These are phyloP conservation scores for Pyrenula massariospora DNA, from an alignment of 495 filamentous ascomycete genomes.

Conservation along the genomic window DNA sequence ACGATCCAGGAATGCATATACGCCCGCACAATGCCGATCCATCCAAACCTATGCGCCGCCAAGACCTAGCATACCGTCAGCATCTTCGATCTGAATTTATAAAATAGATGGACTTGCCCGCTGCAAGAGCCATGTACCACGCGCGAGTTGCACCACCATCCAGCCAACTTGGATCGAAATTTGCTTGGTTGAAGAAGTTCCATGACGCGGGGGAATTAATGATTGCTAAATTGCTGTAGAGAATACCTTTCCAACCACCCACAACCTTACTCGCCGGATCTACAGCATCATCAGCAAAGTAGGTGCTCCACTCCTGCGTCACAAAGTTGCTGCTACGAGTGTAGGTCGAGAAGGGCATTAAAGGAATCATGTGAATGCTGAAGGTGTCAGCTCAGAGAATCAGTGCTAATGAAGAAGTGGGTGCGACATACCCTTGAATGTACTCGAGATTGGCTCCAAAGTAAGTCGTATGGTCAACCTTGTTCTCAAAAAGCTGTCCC, in stretches of 20 bases:
- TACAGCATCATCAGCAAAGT: slow-evolving; percentile 42
- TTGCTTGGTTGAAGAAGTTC: slow-evolving; percentile 54
- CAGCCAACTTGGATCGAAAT: slow-evolving; percentile 61
- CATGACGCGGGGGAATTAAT: slow-evolving; percentile 60
- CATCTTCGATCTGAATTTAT: too few species aligned
- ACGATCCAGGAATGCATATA: too few species aligned
- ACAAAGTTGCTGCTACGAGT: slow-evolving; percentile 63
- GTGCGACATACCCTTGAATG: slow-evolving; percentile 63
- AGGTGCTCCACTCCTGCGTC: slow-evolving; percentile 71
- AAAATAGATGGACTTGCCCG: too few species aligned
- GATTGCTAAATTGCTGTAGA: slow-evolving; percentile 73
- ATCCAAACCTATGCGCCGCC: too few species aligned
- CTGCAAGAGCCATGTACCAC: slow-evolving; percentile 81
- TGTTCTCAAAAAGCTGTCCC: slow-evolving; percentile 81
- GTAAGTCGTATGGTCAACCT: slow-evolving; percentile 89
- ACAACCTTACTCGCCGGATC: slow-evolving; percentile 43
- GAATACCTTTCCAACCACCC: slow-evolving; percentile 76
- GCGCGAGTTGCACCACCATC: slow-evolving; percentile 80
- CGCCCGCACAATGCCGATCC: too few species aligned
- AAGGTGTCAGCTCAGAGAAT: slow-evolving; percentile 2
- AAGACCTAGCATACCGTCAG: too few species aligned
- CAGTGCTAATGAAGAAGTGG: too few species aligned
- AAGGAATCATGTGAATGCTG: slow-evolving; percentile 90
- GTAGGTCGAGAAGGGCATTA: slow-evolving; percentile 58
- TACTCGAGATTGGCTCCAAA: slow-evolving; percentile 74